Evolutionary conservation across 345 rosid species (phyloP).

Genomic region (Corchorus capsularis): DNA sequence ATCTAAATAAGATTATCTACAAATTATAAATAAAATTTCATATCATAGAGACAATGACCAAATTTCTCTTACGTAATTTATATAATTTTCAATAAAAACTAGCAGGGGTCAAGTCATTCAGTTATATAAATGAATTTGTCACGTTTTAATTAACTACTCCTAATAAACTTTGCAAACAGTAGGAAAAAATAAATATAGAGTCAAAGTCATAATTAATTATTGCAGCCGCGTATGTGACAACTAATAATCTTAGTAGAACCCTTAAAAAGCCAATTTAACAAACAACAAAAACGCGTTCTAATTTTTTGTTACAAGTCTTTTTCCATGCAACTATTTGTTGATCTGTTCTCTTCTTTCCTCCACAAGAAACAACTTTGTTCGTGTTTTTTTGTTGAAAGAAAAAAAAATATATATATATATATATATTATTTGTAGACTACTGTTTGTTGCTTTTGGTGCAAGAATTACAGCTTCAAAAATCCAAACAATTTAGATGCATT

Average conservation of each 20-base stretch:
- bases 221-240: not conserved
- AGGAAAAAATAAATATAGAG: not conserved
- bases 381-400: too few species aligned
- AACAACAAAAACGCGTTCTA: not conserved
- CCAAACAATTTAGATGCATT: not conserved
- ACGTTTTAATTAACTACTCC: not conserved
- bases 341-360: not conserved
- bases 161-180: not conserved
- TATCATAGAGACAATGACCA: not conserved
- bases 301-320: not conserved
- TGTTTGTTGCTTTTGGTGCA: not conserved
- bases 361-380: not conserved
- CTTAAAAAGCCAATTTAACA: too few species aligned
- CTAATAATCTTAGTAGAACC: not conserved
- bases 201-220: not conserved
- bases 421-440: not conserved
- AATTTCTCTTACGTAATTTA: not conserved
- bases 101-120: not conserved
- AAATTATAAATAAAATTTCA: too few species aligned
- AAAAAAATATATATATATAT: too few species aligned
- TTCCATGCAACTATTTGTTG: not conserved
- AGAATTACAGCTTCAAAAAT: not conserved
- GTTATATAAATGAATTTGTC: not conserved
- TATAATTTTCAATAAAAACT: not conserved
- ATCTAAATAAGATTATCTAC: not conserved